Evolutionary conservation across 1,284 basidiomycete genomes (phyloP), one percentile per base, ranked within the genome.

Genomic region (Leccinum insolens): DNA sequence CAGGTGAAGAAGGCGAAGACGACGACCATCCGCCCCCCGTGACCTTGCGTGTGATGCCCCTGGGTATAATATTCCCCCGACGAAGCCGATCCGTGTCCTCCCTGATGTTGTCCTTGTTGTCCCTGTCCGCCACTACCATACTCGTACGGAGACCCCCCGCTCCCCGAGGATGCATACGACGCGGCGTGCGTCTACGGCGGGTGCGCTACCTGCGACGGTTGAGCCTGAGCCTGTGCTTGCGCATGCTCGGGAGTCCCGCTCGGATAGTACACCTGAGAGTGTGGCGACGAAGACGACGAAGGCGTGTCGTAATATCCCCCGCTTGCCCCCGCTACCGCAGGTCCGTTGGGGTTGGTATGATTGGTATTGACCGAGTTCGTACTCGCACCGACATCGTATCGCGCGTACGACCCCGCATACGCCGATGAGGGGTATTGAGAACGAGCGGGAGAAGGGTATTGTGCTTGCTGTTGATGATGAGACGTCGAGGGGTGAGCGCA

Each of bases 391-490:
- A 74, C 71, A 22, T 77, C 67, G 11, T 75, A 76, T 17, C 72
- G 68, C 22, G 71, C 55, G 25, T 80, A 78, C 4, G 75, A 69
- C 41, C 74, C 67, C 1, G 71, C 63, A 59, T 75, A 80, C 1
- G 70, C 62, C 14, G 76, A 68, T 41, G 65, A 63, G 41, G 74
- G 65, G 57, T 71, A 75, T 55, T 79, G 78, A 58, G 77, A 69
- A 25, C 71, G 74, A 8, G 76, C 64, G 31, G 78, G 66, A 67
- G 76, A 71, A 3, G 72, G 67, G 37, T 74, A 77, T 41, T 76
- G 77, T 22, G 68, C 75, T 55, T 77, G 81, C 17, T 78, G 80
- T 71, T 78, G 15, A 20, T 79, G 76, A 28, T 74, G 73, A 4
- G 78, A 67, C 11, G 76, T 67, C 28, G 76, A 61, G n/a, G 74